These are phyloP conservation scores for Prosopis cineraria DNA, from an alignment of 306 rosid species.

Conservation along the genomic window DNA sequence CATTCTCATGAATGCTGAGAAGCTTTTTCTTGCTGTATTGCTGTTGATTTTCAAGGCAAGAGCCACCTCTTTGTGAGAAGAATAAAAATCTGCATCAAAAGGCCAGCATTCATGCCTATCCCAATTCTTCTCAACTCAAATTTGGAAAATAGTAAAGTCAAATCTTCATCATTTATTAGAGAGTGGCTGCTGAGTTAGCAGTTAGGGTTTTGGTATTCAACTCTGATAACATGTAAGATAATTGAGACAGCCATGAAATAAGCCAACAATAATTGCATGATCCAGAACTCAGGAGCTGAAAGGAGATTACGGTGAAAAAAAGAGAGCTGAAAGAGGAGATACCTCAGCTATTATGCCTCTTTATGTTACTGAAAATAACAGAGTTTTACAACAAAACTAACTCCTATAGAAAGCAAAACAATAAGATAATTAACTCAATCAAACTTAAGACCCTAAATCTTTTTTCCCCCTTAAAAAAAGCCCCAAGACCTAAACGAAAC, in stretches of 20 bases:
- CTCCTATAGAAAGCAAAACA: neutral
- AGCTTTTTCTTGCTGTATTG: conserved; percentile 89
- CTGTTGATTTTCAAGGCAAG: conserved; percentile 98
- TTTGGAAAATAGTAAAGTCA: conserved; percentile 13
- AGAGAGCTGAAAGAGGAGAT: no score
- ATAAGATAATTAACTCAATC: neutral
- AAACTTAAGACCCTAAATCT: neutral
- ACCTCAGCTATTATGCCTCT: neutral
- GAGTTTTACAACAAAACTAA: neutral
- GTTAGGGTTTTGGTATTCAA: neutral
- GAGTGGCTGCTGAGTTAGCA: neutral
- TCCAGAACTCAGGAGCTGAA: neutral
- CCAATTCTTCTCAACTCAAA: neutral
- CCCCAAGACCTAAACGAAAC: no score
- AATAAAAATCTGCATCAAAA: conserved; percentile 74
- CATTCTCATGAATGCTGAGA: conserved; percentile 94
- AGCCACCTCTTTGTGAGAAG: conserved; percentile 98
- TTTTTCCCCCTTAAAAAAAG: no score
- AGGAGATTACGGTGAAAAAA: neutral
- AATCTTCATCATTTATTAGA: neutral
- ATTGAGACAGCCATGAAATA: no score
- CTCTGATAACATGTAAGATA: neutral
- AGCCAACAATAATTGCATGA: neutral
- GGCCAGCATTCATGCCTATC: conserved; percentile 17
- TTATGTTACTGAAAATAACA: neutral